Conservation (phyloP, 768 basidiomycete species). For the Candolleomyces eurysporus region DNA sequence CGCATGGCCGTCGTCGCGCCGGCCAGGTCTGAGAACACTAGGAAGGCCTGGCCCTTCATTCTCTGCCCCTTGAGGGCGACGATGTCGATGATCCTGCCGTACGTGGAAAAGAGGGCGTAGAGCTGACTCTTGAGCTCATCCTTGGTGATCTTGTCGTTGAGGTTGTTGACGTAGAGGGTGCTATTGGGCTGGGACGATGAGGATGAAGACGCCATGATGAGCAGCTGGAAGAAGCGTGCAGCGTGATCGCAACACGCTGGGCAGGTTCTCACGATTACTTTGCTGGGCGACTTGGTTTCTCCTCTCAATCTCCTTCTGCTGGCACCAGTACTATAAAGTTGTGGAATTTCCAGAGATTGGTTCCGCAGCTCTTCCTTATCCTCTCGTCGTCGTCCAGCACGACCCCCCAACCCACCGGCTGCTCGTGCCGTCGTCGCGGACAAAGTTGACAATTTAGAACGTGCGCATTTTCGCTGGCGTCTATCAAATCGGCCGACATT, state of each 20-base stretch:
- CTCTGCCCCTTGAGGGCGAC: constrained; percentile 82
- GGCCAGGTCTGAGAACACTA: constrained; percentile 91
- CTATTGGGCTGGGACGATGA: constrained; percentile 73
- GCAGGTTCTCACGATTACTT: constrained; percentile 22
- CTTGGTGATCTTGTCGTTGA: constrained; percentile 92
- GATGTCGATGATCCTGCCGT: constrained; percentile 92
- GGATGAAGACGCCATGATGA: constrained; percentile 36
- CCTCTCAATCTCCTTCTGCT: neutral
- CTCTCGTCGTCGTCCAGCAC: constrained; percentile 2
- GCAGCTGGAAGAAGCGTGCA: constrained; percentile 9
- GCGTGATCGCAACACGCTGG: neutral
- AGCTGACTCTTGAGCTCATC: constrained; percentile 83
- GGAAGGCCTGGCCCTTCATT: constrained; percentile 94
- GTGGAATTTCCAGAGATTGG: neutral
- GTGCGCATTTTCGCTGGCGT: no score
- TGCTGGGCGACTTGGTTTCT: no score
- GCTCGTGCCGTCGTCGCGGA: no score
- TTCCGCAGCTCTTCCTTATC: neutral
- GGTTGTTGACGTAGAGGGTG: constrained; percentile 89
- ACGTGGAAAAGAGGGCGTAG: constrained; percentile 86
- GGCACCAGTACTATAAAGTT: neutral
- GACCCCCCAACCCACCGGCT: neutral
- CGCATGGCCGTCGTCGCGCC: constrained; percentile 91
- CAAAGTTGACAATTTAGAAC: no score
- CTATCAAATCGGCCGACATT: no score